A percentile compares a stretch with the other conserved stretches of the same genome.
Conservation (phyloP, 2,329 filamentous ascomycete genomes). For the Stromatinia cepivora region DNA sequence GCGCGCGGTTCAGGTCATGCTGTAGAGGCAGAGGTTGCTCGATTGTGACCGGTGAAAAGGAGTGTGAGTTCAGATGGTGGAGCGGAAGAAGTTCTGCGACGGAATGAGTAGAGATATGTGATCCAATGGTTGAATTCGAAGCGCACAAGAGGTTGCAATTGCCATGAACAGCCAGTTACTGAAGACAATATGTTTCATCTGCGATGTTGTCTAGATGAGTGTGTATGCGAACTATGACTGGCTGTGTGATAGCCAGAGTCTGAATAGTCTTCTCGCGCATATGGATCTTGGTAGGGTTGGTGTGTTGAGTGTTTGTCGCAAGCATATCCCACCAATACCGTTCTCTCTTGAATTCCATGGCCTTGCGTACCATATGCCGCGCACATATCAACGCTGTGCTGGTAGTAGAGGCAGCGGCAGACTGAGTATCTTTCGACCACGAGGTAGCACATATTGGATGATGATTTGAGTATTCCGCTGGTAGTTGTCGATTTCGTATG, state of each 20-base stretch:
- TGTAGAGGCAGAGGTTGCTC: constrained; percentile 34
- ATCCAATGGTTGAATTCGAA: constrained; percentile 41
- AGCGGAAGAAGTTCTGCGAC: constrained; percentile 35
- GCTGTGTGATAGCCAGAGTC: constrained; percentile 41
- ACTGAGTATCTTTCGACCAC: constrained; percentile 69
- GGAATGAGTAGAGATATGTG: constrained; percentile 40
- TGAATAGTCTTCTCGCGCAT: constrained; percentile 35
- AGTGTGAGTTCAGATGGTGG: constrained; percentile 40
- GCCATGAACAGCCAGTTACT: constrained; percentile 41
- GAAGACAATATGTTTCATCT: constrained; percentile 43
- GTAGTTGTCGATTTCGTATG: constrained; percentile 1
- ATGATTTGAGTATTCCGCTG: constrained; percentile 20
- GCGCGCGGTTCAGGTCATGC: constrained; percentile 29
- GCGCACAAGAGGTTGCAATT: constrained; percentile 36
- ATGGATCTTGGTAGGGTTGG: constrained; percentile 23
- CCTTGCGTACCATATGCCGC: constrained; percentile 60
- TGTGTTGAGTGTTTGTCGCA: constrained; percentile 52
- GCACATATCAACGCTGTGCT: constrained; percentile 68
- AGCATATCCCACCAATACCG: constrained; percentile 68
- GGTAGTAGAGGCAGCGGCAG: constrained; percentile 69
- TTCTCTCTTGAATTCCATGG: constrained; percentile 65
- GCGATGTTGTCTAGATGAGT: constrained; percentile 35
- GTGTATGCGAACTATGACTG: constrained; percentile 37
- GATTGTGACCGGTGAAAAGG: constrained; percentile 39
- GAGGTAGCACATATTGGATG: constrained; percentile 64